Conservation (phyloP, 73 alveolate species). For the Tetrahymena thermophila region DNA sequence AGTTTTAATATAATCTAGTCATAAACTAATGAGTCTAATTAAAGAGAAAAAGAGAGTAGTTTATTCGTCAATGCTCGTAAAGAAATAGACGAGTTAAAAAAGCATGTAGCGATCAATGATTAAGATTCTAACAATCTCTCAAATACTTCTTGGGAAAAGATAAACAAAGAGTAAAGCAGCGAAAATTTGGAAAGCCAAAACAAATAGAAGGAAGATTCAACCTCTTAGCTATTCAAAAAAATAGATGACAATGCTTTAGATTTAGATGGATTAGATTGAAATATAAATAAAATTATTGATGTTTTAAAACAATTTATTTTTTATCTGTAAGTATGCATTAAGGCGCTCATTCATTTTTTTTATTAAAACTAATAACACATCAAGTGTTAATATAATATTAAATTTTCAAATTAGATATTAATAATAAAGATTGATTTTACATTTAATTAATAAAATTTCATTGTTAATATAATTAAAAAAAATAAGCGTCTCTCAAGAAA, state of each 20-base stretch:
- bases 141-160: neutral
- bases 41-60: neutral
- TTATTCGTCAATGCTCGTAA: neutral
- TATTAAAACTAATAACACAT: neutral
- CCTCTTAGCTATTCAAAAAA: neutral
- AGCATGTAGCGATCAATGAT: neutral
- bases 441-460: neutral
- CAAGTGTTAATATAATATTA: no score
- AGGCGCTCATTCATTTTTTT: neutral
- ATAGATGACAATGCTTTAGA: neutral
- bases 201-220: neutral
- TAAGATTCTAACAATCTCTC: neutral
- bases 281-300: neutral
- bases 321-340: neutral
- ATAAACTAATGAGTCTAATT: neutral
- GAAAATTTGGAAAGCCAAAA: neutral
- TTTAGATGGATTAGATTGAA: neutral
- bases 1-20: neutral
- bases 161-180: neutral
- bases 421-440: no score
- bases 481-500: neutral
- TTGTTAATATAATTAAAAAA: neutral
- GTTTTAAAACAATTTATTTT: neutral
- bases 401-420: no score
- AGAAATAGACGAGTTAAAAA: neutral